Evolutionary conservation across 2,329 filamentous ascomycete genomes (phyloP), one percentile per base, ranked within the genome.

Genomic region (Cladobotryum mycophilum): DNA sequence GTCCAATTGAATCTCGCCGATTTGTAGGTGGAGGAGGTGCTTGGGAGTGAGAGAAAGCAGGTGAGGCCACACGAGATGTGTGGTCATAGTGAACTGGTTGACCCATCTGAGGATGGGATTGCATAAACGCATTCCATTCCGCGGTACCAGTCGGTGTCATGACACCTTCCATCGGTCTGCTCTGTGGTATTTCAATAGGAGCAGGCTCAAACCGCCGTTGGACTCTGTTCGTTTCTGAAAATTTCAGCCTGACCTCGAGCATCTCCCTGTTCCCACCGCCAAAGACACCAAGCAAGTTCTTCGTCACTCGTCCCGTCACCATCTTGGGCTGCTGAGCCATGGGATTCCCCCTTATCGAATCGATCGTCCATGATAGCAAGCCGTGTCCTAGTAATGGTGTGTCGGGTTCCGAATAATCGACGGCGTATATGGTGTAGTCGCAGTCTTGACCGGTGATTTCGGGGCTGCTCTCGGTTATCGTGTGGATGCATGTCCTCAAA

Each of bases 371-470:
- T 36, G 93, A 97, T 17, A 99, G 76, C 84, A 97, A 89, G 48
- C 95, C 93, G 69, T 99, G 92, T 18, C 93, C 93, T 20, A 96
- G 92, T 50, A 97, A 78, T 48, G 95, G 93, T 15, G 85, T 89
- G 64, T 96, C 91, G 56, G 88, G 88, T 70, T 99, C 93, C 12
- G 93, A 96, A 68, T 92, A 97, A 68, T 99, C 93, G 72, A 89
- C 89, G 30, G 92, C 90, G 70, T 99, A 99, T 51, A 99, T 84
- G n/a, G 90, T 93, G 70, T 93, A 99, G 71, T 99, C 91, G 68
- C 81, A 72, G 72, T 70, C 86, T 65, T 74, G 86, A 75, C 64
- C 81, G 8, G 61, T 60, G 42, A 99, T 79, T 70, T 99, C 93
- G 36, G 93, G 93, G 65, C 93, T 97, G 72, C 78, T 80, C 51